Evolutionary conservation across 2,329 filamentous ascomycete species (phyloP).

Genomic region (Parafenestella ontariensis): DNA sequence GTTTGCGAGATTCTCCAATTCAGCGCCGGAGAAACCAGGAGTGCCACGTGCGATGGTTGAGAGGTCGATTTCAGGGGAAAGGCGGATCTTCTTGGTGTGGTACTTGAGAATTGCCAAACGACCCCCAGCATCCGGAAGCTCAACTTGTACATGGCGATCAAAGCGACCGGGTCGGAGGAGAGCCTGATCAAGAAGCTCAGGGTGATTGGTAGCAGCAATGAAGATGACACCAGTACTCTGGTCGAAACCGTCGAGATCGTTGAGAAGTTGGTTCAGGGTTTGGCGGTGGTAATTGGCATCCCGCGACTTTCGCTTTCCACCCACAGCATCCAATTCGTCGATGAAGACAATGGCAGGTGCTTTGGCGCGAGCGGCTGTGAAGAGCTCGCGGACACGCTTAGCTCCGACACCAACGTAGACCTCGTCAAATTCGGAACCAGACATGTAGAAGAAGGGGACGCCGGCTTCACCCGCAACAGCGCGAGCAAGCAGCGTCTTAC

Average conservation of each 20-base stretch:
- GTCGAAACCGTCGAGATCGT: constrained; percentile 95
- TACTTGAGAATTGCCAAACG: constrained; percentile 92
- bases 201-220: constrained; percentile 95
- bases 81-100: constrained; percentile 90
- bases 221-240: constrained; percentile 95
- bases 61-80: constrained; percentile 80
- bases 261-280: constrained; percentile 95
- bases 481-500: constrained; percentile 93
- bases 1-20: constrained; percentile 96
- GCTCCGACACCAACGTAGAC: constrained; percentile 97
- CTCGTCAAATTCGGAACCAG: constrained; percentile 97
- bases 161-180: constrained; percentile 93
- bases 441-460: constrained; percentile 99
- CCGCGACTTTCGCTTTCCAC: constrained; percentile 88
- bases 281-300: constrained; percentile 97
- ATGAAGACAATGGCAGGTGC: constrained; percentile 94
- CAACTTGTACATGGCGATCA: constrained; percentile 88
- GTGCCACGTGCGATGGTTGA: constrained; percentile 85
- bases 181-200: constrained; percentile 91
- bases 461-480: constrained; percentile 96
- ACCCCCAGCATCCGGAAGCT: constrained; percentile 89
- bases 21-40: constrained; percentile 90
- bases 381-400: constrained; percentile 95
- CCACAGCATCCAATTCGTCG: constrained; percentile 92
- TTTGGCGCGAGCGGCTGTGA: constrained; percentile 80